Conservation (phyloP, 2,329 filamentous ascomycete genomes). For the Fusarium begoniae region DNA sequence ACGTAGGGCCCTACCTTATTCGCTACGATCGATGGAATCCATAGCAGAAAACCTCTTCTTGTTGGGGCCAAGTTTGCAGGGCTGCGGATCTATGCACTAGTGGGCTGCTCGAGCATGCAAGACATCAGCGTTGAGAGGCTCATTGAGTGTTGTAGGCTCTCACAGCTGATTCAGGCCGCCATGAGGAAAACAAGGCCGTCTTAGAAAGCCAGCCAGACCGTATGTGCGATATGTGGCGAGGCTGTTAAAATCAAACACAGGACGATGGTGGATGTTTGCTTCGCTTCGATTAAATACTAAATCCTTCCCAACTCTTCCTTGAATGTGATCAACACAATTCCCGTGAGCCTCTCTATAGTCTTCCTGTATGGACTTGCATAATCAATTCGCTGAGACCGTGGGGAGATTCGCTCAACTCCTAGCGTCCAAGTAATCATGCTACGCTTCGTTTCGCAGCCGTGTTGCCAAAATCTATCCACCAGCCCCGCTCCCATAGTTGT, state of each 20-base stretch:
- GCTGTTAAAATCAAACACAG: conserved; percentile 25
- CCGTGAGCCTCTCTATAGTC: conserved; percentile 28
- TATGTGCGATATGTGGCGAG: background rate
- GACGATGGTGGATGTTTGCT: background rate
- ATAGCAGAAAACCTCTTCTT: conserved; percentile 48
- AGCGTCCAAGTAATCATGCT: conserved; percentile 1
- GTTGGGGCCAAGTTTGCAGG: conserved; percentile 52
- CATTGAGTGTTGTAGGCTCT: conserved; percentile 50
- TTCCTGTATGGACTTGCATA: conserved; percentile 5
- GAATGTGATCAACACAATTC: conserved; percentile 30
- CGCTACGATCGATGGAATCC: conserved; percentile 45
- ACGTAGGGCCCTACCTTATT: background rate
- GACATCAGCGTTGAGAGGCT: conserved; percentile 52
- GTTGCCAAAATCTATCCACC: background rate
- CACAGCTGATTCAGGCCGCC: background rate
- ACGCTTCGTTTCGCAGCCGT: conserved; percentile 5
- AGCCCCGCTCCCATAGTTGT: background rate
- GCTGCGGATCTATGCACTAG: conserved; percentile 42
- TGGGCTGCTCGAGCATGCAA: conserved; percentile 50
- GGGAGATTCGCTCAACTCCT: background rate
- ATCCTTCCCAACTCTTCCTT: conserved; percentile 1
- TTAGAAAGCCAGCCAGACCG: background rate
- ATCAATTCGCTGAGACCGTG: background rate
- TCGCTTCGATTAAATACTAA: conserved; percentile 31
- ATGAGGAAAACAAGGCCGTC: background rate